Conservation (phyloP, 768 basidiomycete species). For the Agrocybe pediades region DNA sequence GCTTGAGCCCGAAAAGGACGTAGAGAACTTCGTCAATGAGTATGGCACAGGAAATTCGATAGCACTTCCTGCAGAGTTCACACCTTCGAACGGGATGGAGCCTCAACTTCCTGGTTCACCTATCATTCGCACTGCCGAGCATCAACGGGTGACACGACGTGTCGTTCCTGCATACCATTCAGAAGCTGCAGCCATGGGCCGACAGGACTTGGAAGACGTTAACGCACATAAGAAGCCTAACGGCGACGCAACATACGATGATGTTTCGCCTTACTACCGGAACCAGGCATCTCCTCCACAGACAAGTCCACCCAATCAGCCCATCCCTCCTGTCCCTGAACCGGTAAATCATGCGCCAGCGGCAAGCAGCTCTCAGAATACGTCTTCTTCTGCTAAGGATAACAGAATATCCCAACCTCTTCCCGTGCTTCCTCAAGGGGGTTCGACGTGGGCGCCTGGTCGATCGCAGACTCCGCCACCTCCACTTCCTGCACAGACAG, state of each 20-base stretch:
- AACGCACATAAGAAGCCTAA: slow-evolving; percentile 10
- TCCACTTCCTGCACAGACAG: slow-evolving; percentile 23
- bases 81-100: slow-evolving; percentile 57
- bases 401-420: slow-evolving; percentile 27
- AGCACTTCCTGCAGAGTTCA: slow-evolving; percentile 74
- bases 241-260: slow-evolving; percentile 19
- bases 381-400: slow-evolving; percentile 15
- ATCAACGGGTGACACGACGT: slow-evolving; percentile 32
- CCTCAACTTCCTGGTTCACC: slow-evolving; percentile 26
- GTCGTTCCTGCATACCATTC: slow-evolving; percentile 20
- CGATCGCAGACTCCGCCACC: slow-evolving; percentile 28
- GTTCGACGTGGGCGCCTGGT: slow-evolving; percentile 18
- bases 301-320: slow-evolving; percentile 25
- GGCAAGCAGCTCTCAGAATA: slow-evolving; percentile 8
- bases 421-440: slow-evolving; percentile 24
- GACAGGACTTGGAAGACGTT: slow-evolving; percentile 13
- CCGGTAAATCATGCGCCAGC: slow-evolving; percentile 7
- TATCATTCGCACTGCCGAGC: slow-evolving; percentile 27
- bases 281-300: slow-evolving; percentile 26
- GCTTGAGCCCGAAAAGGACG: slow-evolving; percentile 81
- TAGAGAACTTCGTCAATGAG: slow-evolving; percentile 82
- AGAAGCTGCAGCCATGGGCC: slow-evolving; percentile 13
- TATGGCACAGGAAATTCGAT: slow-evolving; percentile 88
- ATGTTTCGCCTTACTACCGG: slow-evolving; percentile 7
- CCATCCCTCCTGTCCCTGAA: slow-evolving; percentile 27